Evolutionary conservation across 352 stramenopile species (phyloP).

Genomic region (Globisporangium solare): DNA sequence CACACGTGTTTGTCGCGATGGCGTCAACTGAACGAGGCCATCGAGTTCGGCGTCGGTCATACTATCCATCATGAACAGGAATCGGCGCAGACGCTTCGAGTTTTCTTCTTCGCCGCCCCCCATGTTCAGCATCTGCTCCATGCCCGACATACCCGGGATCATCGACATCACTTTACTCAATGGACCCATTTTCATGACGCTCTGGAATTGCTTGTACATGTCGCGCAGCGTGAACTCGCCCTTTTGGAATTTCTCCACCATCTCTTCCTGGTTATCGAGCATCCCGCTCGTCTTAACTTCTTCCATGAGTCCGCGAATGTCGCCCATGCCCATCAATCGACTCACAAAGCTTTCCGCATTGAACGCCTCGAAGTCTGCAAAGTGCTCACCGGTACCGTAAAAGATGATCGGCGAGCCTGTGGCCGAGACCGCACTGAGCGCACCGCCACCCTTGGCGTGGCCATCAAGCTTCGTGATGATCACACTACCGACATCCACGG

Average conservation of each 20-base stretch:
- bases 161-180: conserved; percentile 98
- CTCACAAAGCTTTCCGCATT: conserved; percentile 97
- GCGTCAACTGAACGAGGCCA: conserved; percentile 66
- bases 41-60: conserved; percentile 98
- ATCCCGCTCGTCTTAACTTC: conserved; percentile 91
- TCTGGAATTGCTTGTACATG: conserved; percentile 99
- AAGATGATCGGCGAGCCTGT: conserved; percentile 98
- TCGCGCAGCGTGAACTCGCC: conserved; percentile 96
- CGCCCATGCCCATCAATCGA: conserved; percentile 97
- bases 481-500: conserved; percentile 96
- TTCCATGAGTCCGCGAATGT: conserved; percentile 95
- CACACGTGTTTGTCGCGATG: conserved; percentile 81
- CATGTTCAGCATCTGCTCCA: conserved; percentile 89
- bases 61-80: conserved; percentile 99
- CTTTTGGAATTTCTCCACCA: conserved; percentile 96
- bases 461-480: conserved; percentile 99
- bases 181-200: conserved; percentile 97
- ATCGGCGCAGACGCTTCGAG: conserved; percentile 92
- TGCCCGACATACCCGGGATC: conserved; percentile 93
- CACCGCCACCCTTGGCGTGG: conserved; percentile 98
- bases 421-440: conserved; percentile 96
- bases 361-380: conserved; percentile 98
- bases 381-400: conserved; percentile 97
- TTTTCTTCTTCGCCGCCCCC: conserved; percentile 90
- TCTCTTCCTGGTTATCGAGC: conserved; percentile 93